Base-by-base conservation (phyloP, 2,329 filamentous ascomycete species). In the Pseudogymnoascus sp. region DNA sequence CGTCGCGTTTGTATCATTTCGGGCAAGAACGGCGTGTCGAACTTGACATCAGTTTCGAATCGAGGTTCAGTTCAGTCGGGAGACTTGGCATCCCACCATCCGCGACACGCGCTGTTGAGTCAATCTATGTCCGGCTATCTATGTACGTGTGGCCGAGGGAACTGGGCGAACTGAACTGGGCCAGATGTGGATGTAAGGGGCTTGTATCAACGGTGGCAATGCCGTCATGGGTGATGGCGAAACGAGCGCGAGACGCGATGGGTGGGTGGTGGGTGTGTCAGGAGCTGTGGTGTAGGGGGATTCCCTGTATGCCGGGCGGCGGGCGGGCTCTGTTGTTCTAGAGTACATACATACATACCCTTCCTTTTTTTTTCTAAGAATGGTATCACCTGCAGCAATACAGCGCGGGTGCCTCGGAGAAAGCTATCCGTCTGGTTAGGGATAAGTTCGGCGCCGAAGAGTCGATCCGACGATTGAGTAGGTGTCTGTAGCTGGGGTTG, bases 341-440 rank as follows among this genome's bases (percentile, higher is more conserved):
- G 8, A 31, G 28, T 31, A 31, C 28, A 31, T 31, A 31, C 28
- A 31, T 31, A 31, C 10, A 28, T 28, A 28, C n/a, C n/a, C n/a
- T n/a, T n/a, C n/a, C n/a, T n/a, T n/a, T n/a, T n/a, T n/a, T 33
- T 33, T 50, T 50, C 44, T 50, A 50, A 50, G 44, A 50, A 50
- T 50, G 44, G 7, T 7, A 16, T 50, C 44, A 14, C 10, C 31
- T 33, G 31, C 31, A 33, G 31, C 10, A 33, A 10, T 28, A 23
- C 44, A 50, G 44, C 44, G 12, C 44, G 44, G 23, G 12, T 50
- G 12, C 44, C 23, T 25, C 21, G 44, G 44, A 28, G 23, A 28
- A 50, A n/a, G 23, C 14, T 50, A 31, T 33, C 11, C 31, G 31
- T 33, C 10, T 33, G 31, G 31, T 4, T 16, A 38, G 11, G 14